These are phyloP conservation scores for Plectosphaerella sp. DNA, from an alignment of 2,329 filamentous ascomycete species.

Conservation along the genomic window DNA sequence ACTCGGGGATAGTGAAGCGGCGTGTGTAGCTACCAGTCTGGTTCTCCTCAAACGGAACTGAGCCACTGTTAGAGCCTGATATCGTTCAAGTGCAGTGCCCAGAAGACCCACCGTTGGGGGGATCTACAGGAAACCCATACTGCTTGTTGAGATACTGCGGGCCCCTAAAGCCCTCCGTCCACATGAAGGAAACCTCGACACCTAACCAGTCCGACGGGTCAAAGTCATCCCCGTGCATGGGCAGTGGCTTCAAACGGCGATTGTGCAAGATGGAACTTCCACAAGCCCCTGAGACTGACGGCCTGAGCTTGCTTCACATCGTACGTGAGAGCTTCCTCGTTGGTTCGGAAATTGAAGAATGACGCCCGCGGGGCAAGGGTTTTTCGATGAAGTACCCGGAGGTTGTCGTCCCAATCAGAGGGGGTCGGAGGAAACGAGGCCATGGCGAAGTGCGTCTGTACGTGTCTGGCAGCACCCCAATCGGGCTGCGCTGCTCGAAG, in stretches of 20 bases:
- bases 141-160: conserved; percentile 67
- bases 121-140: conserved; percentile 63
- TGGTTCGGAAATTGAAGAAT: conserved; percentile 47
- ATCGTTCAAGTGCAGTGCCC: not conserved
- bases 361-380: conserved; percentile 50
- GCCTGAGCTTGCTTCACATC: conserved; percentile 27
- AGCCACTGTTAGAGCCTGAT: not conserved
- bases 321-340: conserved; percentile 40
- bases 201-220: conserved; percentile 32
- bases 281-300: conserved; percentile 38
- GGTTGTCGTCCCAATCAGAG: conserved; percentile 57
- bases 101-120: conserved; percentile 43
- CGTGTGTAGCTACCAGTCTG: not conserved
- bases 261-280: conserved; percentile 28
- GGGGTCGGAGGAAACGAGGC: conserved; percentile 8
- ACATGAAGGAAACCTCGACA: conserved; percentile 60
- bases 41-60: not conserved
- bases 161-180: conserved; percentile 64
- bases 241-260: conserved; percentile 20
- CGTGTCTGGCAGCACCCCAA: too few species aligned
- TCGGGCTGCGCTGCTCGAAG: too few species aligned
- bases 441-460: not conserved
- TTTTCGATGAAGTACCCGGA: conserved; percentile 50
- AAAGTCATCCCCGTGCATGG: not conserved
- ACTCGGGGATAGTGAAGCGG: not conserved